Evolutionary conservation across 805 yeast species (phyloP).

Genomic region (Tetrapisispora nanseiensis): DNA sequence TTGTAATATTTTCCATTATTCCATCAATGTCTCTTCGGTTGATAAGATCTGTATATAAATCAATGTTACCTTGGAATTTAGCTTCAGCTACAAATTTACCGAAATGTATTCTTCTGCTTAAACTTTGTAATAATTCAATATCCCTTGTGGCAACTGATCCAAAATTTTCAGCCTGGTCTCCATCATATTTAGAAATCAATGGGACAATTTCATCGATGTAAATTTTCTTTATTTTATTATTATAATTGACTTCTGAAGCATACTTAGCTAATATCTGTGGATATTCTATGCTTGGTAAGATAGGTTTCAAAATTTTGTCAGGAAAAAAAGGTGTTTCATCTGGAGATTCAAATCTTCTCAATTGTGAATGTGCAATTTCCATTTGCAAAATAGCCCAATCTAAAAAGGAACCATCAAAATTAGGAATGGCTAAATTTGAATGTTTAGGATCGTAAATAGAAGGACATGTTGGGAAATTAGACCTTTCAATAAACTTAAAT

Average conservation of each 20-base stretch:
- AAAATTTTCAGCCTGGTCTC: conserved; percentile 74
- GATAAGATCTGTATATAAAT: conserved; percentile 55
- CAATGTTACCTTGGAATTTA: conserved; percentile 64
- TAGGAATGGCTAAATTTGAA: conserved; percentile 42
- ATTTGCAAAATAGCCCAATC: conserved; percentile 76
- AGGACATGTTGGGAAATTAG: conserved; percentile 72
- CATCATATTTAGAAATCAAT: conserved; percentile 48
- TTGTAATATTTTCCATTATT: conserved; percentile 74
- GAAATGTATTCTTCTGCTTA: conserved; percentile 88
- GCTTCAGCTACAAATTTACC: conserved; percentile 98
- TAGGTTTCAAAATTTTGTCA: conserved; percentile 47
- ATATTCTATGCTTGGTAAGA: conserved; percentile 69
- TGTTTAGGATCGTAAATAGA: conserved; percentile 58
- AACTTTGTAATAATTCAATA: conserved; percentile 76
- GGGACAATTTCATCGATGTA: conserved; percentile 76
- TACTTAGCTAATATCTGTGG: conserved; percentile 72
- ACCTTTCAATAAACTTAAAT: conserved; percentile 84
- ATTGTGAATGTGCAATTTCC: conserved; percentile 67
- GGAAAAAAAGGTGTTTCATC: conserved; percentile 91
- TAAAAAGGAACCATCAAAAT: conserved; percentile 69
- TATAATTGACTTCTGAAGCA: conserved; percentile 66
- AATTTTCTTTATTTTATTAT: conserved; percentile 51
- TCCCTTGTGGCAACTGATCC: conserved; percentile 84
- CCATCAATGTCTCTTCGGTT: conserved; percentile 55
- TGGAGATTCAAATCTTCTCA: conserved; percentile 87